Percentiles rank a stretch among this genome's conserved stretches.
Conservation (phyloP, 345 rosid genomes). For the Pistacia vera region DNA sequence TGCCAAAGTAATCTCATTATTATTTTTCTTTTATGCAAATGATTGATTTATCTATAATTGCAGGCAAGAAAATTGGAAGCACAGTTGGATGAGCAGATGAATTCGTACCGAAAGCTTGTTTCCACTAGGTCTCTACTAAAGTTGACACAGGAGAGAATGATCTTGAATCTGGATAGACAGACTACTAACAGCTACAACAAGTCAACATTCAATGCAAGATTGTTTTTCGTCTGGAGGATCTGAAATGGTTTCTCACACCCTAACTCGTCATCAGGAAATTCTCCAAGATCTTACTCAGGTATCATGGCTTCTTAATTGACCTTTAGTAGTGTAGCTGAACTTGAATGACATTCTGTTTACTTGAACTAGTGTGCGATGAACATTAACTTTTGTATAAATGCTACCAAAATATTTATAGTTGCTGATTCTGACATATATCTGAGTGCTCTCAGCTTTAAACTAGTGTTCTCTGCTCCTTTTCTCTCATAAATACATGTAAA, state of each 20-base stretch:
- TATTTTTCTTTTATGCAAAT: not conserved
- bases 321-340: not conserved
- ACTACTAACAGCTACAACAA: constrained; percentile 77
- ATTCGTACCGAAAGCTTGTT: constrained; percentile 78
- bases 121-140: constrained; percentile 62
- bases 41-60: constrained; percentile 5
- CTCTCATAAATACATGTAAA: not conserved
- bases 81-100: constrained; percentile 98
- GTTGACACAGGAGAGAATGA: constrained; percentile 68
- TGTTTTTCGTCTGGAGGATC: constrained; percentile 98
- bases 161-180: constrained; percentile 75
- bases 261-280: constrained; percentile 96
- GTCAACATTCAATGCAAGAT: constrained; percentile 88
- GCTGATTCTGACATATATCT: not conserved
- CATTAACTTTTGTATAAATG: not conserved
- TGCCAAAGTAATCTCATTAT: not conserved
- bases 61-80: constrained; percentile 98
- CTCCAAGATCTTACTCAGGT: constrained; percentile 94
- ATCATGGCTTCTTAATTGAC: constrained; percentile 19
- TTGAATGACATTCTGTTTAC: not conserved
- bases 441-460: not conserved
- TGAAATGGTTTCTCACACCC: constrained; percentile 97
- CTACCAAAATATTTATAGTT: not conserved
- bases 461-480: not conserved
- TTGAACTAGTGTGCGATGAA: not conserved